phyloP scores from a whole-genome alignment of 805 yeast species.

The Metschnikowia gelsemii region DNA sequence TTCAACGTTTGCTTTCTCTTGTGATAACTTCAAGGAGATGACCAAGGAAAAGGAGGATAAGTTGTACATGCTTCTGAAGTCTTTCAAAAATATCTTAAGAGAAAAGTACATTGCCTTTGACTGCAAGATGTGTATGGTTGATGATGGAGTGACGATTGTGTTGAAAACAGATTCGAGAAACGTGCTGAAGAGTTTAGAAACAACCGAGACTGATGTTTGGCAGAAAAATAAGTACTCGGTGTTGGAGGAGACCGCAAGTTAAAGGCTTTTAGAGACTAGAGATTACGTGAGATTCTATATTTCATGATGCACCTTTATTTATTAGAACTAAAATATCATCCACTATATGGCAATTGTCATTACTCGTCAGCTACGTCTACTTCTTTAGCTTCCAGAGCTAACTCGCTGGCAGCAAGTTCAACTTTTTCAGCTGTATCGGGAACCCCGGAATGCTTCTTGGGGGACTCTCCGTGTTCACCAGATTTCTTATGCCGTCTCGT shows the following conservation, averaged over 20 bases:
- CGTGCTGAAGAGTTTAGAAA: constrained; percentile 8
- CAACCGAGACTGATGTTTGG: constrained; percentile 4
- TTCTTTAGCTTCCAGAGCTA: background rate
- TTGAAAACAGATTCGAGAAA: constrained; percentile 19
- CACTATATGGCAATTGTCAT: no score
- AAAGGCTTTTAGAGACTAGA: no score
- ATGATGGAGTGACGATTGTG: constrained; percentile 25
- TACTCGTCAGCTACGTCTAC: background rate
- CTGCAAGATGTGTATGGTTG: constrained; percentile 46
- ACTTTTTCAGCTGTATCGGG: no score
- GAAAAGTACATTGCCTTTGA: constrained; percentile 49
- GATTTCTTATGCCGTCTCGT: constrained; percentile 17
- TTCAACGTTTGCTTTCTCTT: constrained; percentile 41
- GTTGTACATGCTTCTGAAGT: constrained; percentile 40
- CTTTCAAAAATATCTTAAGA: constrained; percentile 33
- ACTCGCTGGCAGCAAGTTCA: background rate
- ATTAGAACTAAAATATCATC: no score
- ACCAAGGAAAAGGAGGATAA: constrained; percentile 41
- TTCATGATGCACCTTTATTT: no score
- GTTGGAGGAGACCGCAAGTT: constrained; percentile 9
- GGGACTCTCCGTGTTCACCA: constrained; percentile 5
- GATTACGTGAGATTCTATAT: no score
- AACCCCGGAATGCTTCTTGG: no score
- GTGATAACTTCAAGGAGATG: constrained; percentile 35
- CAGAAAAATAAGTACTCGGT: constrained; percentile 10